A percentile compares a stretch with the other conserved stretches of the same genome.
These are phyloP conservation scores for Tolypocladium inflatum DNA, from an alignment of 2,329 filamentous ascomycete species.

Conservation along the genomic window DNA sequence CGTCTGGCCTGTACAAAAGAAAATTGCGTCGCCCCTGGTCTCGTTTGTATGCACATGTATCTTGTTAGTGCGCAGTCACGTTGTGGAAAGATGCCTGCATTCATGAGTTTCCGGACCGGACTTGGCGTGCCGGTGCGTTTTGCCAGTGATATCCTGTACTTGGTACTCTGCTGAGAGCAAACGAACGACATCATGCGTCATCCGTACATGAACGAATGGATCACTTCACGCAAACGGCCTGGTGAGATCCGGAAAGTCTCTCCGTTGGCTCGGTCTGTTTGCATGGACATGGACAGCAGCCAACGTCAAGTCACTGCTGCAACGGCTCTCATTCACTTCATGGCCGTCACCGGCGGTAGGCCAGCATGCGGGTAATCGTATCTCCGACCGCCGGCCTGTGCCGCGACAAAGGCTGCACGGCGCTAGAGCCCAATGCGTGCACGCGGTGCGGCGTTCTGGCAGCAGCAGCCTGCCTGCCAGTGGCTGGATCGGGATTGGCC, in stretches of 20 bases:
- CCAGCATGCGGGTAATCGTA: neutral
- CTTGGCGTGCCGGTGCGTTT: neutral
- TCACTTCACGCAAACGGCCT: neutral
- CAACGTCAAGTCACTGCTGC: neutral
- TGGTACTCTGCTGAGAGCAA: neutral
- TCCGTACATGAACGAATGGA: too few relatives aligned
- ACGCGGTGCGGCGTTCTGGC: neutral
- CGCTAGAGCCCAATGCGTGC: neutral
- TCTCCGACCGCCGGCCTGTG: neutral
- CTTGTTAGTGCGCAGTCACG: neutral
- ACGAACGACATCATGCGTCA: neutral
- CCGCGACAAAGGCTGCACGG: neutral
- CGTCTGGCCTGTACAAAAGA: too few relatives aligned
- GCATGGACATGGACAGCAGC: neutral
- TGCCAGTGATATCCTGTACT: neutral
- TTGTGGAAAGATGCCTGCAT: neutral
- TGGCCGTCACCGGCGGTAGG: too few relatives aligned
- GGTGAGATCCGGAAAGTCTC: neutral
- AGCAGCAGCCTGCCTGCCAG: neutral
- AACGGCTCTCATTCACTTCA: too few relatives aligned
- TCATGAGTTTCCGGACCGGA: neutral
- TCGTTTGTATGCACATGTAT: neutral
- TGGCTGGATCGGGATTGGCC: neutral
- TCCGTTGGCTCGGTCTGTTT: neutral
- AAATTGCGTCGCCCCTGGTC: neutral